These are phyloP conservation scores for Alectoria sarmentosa DNA, from an alignment of 495 filamentous ascomycete species.

Conservation along the genomic window DNA sequence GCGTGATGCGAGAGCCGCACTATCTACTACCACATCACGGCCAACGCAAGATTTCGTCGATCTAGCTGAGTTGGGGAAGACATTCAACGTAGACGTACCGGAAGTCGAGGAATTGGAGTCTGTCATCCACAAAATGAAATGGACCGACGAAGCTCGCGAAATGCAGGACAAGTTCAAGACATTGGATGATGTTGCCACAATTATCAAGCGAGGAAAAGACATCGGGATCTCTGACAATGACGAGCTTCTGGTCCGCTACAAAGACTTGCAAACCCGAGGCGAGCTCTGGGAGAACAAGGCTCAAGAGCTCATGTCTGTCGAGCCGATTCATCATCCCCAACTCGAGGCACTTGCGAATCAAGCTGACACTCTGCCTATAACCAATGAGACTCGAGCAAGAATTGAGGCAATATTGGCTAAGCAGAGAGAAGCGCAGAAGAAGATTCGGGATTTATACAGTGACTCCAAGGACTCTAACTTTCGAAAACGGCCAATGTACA, in stretches of 20 bases:
- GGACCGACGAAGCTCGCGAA: slow-evolving; percentile 71
- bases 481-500: slow-evolving; percentile 77
- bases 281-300: slow-evolving; percentile 91
- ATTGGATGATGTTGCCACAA: slow-evolving; percentile 67
- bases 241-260: slow-evolving; percentile 66
- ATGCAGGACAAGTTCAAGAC: slow-evolving; percentile 52
- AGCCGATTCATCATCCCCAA: slow-evolving; percentile 86
- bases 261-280: slow-evolving; percentile 66
- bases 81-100: slow-evolving; percentile 90
- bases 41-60: slow-evolving; percentile 76
- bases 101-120: slow-evolving; percentile 81
- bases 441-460: slow-evolving; percentile 73
- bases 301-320: slow-evolving; percentile 84
- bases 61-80: slow-evolving; percentile 75
- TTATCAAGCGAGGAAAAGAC: slow-evolving; percentile 68
- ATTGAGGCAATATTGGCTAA: slow-evolving; percentile 94
- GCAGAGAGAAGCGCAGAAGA: slow-evolving; percentile 87
- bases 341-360: slow-evolving; percentile 81
- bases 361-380: slow-evolving; percentile 72
- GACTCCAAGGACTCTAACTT: slow-evolving; percentile 68
- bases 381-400: slow-evolving; percentile 66
- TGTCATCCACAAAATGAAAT: slow-evolving; percentile 77
- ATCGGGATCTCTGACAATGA: slow-evolving; percentile 71
- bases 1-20: slow-evolving; percentile 59
- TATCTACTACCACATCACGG: slow-evolving; percentile 53